Evolutionary conservation across 2,329 filamentous ascomycete species (phyloP), one percentile per base, ranked within the genome.

Genomic region (Paecilomyces dactylethromorphus): DNA sequence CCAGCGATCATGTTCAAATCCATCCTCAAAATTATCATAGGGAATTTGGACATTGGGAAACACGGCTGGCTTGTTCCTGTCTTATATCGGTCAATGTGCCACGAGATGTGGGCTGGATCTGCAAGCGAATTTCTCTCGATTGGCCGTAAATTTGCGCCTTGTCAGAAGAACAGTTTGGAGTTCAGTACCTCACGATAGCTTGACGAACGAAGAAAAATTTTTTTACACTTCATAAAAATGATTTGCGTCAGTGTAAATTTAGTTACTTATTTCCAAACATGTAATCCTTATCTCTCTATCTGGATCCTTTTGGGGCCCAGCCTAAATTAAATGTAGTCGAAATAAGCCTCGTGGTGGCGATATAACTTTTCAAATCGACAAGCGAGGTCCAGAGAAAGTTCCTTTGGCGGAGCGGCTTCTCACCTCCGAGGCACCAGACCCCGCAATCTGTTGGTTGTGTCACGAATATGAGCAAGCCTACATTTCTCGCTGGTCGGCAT

Each of bases 31-130:
- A 29, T n/a, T 39, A 13, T 45, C n/a, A 13, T 10, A n/a, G 32
- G 29, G 18, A 53, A 53, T 65, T 67, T 66, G 65, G 62, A 65
- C 60, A 62, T 71, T 68, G 64, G 63, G 63, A 63, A 56, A 66
- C 63, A 61, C 61, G 56, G 57, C 62, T 63, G 56, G 60, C 58
- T 62, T 52, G 39, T 56, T 39, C 65, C 55, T 63, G 55, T 68
- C 63, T 60, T 55, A 39, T 45, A 55, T 55, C 22, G 32, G 49
- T 65, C 64, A 62, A 56, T 66, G 55, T 67, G 66, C 64, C 66
- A 64, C 69, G 71, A 69, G 68, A 69, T 69, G 70, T 71, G 67
- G 67, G 65, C 66, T 69, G 69, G 63, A 67, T 61, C 63, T 64
- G 64, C 67, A 60, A 66, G 63, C 39, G 71, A 69, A 67, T 69